phyloP scores from a whole-genome alignment of 352 stramenopile species.

The Pythium apleroticum region DNA sequence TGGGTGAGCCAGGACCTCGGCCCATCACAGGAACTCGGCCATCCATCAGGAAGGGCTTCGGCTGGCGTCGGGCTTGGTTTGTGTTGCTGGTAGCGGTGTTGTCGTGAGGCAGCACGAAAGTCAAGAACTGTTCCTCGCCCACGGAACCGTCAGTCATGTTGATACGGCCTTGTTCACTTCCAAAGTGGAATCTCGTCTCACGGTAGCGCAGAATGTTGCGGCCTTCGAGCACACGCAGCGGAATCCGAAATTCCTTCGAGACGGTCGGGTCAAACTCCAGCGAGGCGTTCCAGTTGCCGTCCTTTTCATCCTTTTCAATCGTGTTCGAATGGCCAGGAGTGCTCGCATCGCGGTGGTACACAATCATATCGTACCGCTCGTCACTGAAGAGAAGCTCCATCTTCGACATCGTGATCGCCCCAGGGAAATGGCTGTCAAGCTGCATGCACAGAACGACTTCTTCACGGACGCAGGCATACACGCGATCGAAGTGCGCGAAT shows the following conservation, averaged over 20 bases:
- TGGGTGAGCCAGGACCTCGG: conserved; percentile 77
- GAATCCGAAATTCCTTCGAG: conserved; percentile 39
- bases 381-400: conserved; percentile 77
- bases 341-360: conserved; percentile 39
- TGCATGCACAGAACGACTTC: conserved; percentile 49
- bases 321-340: neutral
- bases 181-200: conserved; percentile 62
- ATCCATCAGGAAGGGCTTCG: conserved; percentile 45
- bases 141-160: conserved; percentile 17
- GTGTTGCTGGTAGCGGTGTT: conserved; percentile 21
- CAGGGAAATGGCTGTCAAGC: conserved; percentile 60
- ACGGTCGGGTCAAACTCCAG: conserved; percentile 50
- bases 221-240: conserved; percentile 55
- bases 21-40: conserved; percentile 82
- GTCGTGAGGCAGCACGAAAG: conserved; percentile 63
- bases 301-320: conserved; percentile 19
- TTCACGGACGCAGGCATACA: conserved; percentile 70
- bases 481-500: conserved; percentile 55
- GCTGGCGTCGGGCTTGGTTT: conserved; percentile 1
- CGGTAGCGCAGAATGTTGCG: conserved; percentile 58
- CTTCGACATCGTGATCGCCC: conserved; percentile 51
- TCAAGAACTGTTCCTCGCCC: conserved; percentile 44
- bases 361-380: conserved; percentile 64
- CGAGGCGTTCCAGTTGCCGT: conserved; percentile 44
- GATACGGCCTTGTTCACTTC: conserved; percentile 12